Evolutionary conservation across 176 grass and related monocot species (phyloP), one percentile per base, ranked within the genome.

Genomic region (Avena insularis): DNA sequence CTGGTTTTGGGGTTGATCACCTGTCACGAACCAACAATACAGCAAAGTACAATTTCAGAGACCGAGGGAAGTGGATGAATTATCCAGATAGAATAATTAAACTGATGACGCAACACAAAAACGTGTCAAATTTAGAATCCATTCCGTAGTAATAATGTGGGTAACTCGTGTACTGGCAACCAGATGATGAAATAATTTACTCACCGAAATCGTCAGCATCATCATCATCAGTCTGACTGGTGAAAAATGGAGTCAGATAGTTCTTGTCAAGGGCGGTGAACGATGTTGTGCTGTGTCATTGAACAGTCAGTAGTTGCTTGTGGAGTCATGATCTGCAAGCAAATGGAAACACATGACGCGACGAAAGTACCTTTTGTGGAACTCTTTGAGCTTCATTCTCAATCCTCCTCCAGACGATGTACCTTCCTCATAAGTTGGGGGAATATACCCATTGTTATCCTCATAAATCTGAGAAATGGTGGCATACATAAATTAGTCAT

Each of bases 161-260:
- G 29, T 20, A 43, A 75, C 59, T 75, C 1, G 8, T 70, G 16
- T 53, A 61, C 35, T 46, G 49, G 66, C 56, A 43, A 75, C 73
- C 23, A 9, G 57, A 75, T 4, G 47, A 31, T 1, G 4, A 5
- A 79, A 59, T 23, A 43, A 71, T 78, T 25, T 58, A 88, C 83
- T 76, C 86, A 98, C 97, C 85, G 25, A 95, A 96, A 60, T 92
- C 90, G 3, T 92, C 93, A 2, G 95, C 88, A 35, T 92, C 95
- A 0, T 92, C 95, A 1, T 90, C 91, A 55, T 98, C 93, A 21
- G 86, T 96, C 80, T 98, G 94, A 83, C 92, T 98, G 0, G 97
- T 98, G 83, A 98, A 98, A 79, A 98, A 96, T 87, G 97, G 97
- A 91, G 97, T 98, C 60, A 98, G 84, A 82, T 90, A 98, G 85